Base-by-base conservation (phyloP, 371 early-diverging fungal genomes). In the Ordospora pajunii region DNA sequence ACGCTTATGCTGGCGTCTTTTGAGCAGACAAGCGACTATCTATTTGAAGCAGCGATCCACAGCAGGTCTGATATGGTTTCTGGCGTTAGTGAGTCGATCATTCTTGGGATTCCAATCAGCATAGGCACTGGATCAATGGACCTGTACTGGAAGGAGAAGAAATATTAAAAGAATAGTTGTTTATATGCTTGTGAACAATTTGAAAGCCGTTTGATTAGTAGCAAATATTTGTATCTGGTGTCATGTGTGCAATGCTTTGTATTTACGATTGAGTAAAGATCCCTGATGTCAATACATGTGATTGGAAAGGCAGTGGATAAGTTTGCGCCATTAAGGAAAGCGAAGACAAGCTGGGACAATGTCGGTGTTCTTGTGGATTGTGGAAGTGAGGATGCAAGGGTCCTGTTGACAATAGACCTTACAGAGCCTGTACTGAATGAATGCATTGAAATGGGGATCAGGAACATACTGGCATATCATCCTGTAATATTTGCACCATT, bases 1-100 rank as follows among this genome's bases (percentile, higher is more conserved):
- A 96, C 96, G n/a, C 89, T 97, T 74, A 97, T 96, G 93, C 87
- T 96, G 79, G 97, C 97, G 0, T 94, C 94, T 43, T 99, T 99
- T 84, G 99, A 99, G 86, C 94, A 95, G 88, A 97, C 99, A 0
- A 92, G 94, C 0, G 99, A 99, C 80, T 95, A 96, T 80, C 86
- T 99, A 79, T 96, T 97, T 82, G 94, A 96, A 62, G 97, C 97
- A 0, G 90, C 97, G 0, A 87, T 94, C 77, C 91, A 89, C 81
- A 90, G 91, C 67, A 92, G 94, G 82, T 87, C 88, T 72, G 97
- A 97, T 83, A 87, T 86, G 43, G 90, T 96, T 75, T 88, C 90
- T 25, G 99, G 99, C 52, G 97, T 99, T 0, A 91, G 91, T 12
- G 99, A 99, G 85, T 91, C 93, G 80, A 96, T 99, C 73, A 97